A percentile compares a stretch with the other conserved stretches of the same genome.
Conservation (phyloP, 2,329 filamentous ascomycete genomes). For the Venturia effusa region DNA sequence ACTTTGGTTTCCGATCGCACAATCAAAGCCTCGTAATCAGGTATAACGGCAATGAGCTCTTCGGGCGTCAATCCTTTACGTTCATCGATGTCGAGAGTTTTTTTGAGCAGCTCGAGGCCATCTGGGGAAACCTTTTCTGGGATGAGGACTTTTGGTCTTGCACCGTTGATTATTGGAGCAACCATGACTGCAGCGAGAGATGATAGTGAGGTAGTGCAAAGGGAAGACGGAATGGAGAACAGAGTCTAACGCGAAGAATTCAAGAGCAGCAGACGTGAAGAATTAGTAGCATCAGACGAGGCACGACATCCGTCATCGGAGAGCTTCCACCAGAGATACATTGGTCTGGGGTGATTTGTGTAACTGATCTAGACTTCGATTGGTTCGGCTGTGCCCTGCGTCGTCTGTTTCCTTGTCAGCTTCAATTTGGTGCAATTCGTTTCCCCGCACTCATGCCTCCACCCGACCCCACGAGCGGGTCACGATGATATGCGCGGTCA, state of each 20-base stretch:
- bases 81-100: slow-evolving; percentile 59
- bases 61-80: slow-evolving; percentile 50
- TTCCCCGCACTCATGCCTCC: neutral
- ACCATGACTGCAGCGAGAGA: neutral
- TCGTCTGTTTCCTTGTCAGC: neutral
- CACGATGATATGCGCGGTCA: neutral
- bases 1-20: slow-evolving; percentile 76
- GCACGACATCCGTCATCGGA: neutral
- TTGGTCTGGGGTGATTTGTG: neutral
- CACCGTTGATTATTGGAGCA: neutral
- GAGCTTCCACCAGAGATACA: neutral
- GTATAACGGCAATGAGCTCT: slow-evolving; percentile 56
- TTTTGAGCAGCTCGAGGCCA: slow-evolving; percentile 57
- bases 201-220: neutral
- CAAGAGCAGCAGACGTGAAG: neutral
- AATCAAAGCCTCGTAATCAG: slow-evolving; percentile 64
- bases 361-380: neutral
- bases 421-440: neutral
- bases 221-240: neutral
- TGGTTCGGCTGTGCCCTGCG: neutral
- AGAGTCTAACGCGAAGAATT: neutral
- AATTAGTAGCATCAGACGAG: neutral
- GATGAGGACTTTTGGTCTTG: slow-evolving; percentile 49
- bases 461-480: neutral
- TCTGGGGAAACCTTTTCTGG: slow-evolving; percentile 74